phyloP scores from a whole-genome alignment of 768 basidiomycete genomes.

The Suillus plorans region DNA sequence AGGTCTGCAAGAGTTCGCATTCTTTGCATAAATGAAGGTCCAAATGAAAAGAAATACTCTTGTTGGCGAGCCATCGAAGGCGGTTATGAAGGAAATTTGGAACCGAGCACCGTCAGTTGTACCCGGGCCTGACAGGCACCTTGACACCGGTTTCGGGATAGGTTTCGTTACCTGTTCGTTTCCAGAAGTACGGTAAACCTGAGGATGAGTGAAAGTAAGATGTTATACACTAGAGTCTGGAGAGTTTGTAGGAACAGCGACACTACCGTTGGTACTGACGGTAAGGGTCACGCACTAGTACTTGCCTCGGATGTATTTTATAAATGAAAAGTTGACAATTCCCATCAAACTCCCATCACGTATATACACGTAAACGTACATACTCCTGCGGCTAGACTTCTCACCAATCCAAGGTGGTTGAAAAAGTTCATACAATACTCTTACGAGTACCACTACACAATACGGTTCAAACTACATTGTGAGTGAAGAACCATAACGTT shows the following conservation, averaged over 20 bases:
- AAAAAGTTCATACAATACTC: background rate
- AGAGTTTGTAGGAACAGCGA: background rate
- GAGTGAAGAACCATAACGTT: background rate
- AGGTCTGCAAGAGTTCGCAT: conserved; percentile 40
- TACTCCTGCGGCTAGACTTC: background rate
- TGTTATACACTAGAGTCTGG: no score
- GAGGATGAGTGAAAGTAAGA: background rate
- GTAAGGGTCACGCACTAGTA: background rate
- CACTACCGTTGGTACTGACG: background rate
- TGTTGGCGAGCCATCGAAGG: conserved; percentile 25
- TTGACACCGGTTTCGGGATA: background rate
- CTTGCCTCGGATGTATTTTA: background rate
- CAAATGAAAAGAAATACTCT: conserved; percentile 17
- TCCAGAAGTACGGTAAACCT: background rate
- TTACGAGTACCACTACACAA: background rate
- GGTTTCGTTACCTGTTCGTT: background rate
- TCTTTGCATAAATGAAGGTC: conserved; percentile 28
- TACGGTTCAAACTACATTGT: background rate
- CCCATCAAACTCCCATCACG: background rate
- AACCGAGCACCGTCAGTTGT: conserved; percentile 3
- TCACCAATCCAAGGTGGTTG: background rate
- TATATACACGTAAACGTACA: background rate
- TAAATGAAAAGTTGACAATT: background rate
- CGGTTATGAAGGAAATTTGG: background rate
- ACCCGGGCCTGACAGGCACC: background rate